Percentiles rank a stretch among this genome's conserved stretches.
phyloP scores from a whole-genome alignment of 805 yeast species.

The Millerozyma acaciae region DNA sequence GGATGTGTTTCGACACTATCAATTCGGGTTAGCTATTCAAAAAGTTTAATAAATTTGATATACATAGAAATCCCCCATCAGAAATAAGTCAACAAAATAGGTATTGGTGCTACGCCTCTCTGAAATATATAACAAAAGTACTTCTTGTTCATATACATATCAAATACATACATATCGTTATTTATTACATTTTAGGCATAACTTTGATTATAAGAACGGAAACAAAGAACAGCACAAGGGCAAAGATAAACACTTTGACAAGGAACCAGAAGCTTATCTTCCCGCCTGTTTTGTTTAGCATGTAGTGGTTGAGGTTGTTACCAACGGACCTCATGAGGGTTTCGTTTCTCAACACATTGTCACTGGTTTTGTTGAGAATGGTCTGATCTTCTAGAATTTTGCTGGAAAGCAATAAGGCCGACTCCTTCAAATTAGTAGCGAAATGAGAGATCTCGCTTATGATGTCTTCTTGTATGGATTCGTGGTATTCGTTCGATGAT shows the following conservation, averaged over 20 bases:
- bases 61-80: too few species aligned
- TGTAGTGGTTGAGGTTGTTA: constrained; percentile 33
- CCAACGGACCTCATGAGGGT: constrained; percentile 30
- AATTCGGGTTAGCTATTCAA: too few species aligned
- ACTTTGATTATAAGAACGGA: constrained; percentile 33
- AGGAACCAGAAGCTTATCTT: constrained; percentile 37
- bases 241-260: constrained; percentile 24
- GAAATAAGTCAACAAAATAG: too few species aligned
- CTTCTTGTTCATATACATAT: too few species aligned
- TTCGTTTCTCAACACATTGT: constrained; percentile 29
- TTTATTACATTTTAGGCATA: constrained; percentile 29
- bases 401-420: constrained; percentile 42
- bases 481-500: constrained; percentile 36
- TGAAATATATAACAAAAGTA: too few species aligned
- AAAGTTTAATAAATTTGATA: too few species aligned
- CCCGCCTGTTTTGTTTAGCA: constrained; percentile 37
- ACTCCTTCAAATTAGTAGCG: constrained; percentile 44
- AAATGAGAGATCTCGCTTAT: constrained; percentile 45
- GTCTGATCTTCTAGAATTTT: constrained; percentile 33
- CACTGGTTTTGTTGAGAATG: constrained; percentile 31
- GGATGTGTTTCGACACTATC: too few species aligned
- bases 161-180: too few species aligned
- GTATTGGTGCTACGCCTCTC: too few species aligned
- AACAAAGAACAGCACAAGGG: constrained; percentile 24
- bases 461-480: constrained; percentile 45